Percentiles rank a stretch among this genome's conserved stretches.
Evolutionary conservation across 2,329 filamentous ascomycete genomes (phyloP).

Genomic region (Nannizzia gypsea): DNA sequence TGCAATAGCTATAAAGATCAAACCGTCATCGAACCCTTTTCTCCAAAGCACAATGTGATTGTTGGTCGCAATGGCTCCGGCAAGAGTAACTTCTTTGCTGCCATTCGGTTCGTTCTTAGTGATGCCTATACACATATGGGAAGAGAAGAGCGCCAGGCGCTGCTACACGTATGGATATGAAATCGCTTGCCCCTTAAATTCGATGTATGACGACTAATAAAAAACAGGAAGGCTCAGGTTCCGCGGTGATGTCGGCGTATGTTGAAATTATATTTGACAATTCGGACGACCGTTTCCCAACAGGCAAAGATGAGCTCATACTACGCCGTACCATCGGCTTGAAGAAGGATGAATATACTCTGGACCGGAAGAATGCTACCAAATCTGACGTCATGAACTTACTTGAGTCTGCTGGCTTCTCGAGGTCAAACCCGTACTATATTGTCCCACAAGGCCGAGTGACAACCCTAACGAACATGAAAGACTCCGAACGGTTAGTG

Average conservation of each 20-base stretch:
- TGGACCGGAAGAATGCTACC: conserved; percentile 92
- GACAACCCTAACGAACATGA: conserved; percentile 96
- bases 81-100: conserved; percentile 99
- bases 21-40: conserved; percentile 96
- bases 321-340: conserved; percentile 87
- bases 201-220: conserved; percentile 19
- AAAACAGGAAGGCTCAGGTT: conserved; percentile 73
- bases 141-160: conserved; percentile 85
- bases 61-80: conserved; percentile 98
- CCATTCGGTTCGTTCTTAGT: conserved; percentile 94
- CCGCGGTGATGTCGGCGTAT: conserved; percentile 98
- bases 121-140: conserved; percentile 96
- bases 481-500: conserved; percentile 79
- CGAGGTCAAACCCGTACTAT: conserved; percentile 94
- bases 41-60: conserved; percentile 93
- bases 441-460: conserved; percentile 97
- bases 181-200: not conserved
- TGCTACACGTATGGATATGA: conserved; percentile 56
- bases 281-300: conserved; percentile 86
- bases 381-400: conserved; percentile 92
- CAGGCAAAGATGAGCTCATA: conserved; percentile 78
- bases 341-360: conserved; percentile 97
- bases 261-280: conserved; percentile 99
- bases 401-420: conserved; percentile 91
- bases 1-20: conserved; percentile 88